Evolutionary conservation across 2,329 filamentous ascomycete species (phyloP).

Genomic region (Proliferodiscus dingleyae): DNA sequence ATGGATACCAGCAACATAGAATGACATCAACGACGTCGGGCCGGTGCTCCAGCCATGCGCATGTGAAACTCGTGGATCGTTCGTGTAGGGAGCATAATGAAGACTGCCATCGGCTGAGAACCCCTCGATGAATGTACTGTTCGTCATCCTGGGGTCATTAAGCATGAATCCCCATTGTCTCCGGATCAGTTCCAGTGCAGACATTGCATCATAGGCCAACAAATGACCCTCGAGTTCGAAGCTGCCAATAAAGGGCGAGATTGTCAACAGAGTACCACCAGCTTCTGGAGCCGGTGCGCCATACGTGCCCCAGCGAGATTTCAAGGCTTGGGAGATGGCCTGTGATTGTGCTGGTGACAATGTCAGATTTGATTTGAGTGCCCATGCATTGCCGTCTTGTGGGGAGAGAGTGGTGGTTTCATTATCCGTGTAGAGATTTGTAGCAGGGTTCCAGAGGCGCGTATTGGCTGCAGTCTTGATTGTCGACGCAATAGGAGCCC

Average conservation of each 20-base stretch:
- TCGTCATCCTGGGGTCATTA: slow-evolving; percentile 35
- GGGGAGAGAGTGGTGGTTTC: slow-evolving; percentile 50
- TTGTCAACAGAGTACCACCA: slow-evolving; percentile 36
- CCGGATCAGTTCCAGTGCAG: slow-evolving; percentile 50
- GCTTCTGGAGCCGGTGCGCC: slow-evolving; percentile 42
- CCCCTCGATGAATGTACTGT: slow-evolving; percentile 34
- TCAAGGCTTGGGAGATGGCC: slow-evolving; percentile 27
- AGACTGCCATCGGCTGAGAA: slow-evolving; percentile 32
- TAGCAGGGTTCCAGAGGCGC: slow-evolving; percentile 27
- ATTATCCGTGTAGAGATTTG: slow-evolving; percentile 45
- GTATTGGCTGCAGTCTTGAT: neutral
- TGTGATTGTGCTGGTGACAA: slow-evolving; percentile 41
- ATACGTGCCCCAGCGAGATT: slow-evolving; percentile 33
- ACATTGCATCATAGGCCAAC: slow-evolving; percentile 39
- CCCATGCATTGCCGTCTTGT: slow-evolving; percentile 54
- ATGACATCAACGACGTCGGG: slow-evolving; percentile 26
- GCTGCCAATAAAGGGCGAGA: slow-evolving; percentile 42
- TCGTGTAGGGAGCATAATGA: slow-evolving; percentile 33
- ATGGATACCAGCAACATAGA: slow-evolving; percentile 26
- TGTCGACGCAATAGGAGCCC: neutral
- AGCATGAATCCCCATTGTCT: slow-evolving; percentile 57
- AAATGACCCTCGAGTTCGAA: slow-evolving; percentile 43
- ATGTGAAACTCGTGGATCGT: slow-evolving; percentile 30
- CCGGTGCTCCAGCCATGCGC: slow-evolving; percentile 34
- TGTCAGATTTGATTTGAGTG: slow-evolving; percentile 32